phyloP scores from a whole-genome alignment of 129 eudicot genomes.

The Centella asiatica region DNA sequence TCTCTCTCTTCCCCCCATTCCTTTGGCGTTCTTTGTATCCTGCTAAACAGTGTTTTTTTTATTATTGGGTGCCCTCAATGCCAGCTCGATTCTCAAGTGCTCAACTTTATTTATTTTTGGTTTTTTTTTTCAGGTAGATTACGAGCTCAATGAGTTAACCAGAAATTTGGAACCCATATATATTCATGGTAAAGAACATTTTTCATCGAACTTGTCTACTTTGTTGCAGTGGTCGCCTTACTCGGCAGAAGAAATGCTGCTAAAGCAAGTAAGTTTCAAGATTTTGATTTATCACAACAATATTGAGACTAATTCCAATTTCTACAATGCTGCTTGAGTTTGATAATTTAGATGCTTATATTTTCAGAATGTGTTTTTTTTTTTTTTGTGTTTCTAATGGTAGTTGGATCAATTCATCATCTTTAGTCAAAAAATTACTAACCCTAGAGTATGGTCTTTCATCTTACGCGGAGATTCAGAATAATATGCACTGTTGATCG shows the following conservation, averaged over 20 bases:
- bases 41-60: not conserved
- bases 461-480: too few species aligned
- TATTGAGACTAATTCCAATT: not conserved
- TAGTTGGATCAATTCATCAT: not conserved
- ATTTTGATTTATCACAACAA: not conserved
- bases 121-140: slow-evolving; percentile 51
- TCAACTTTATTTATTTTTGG: too few species aligned
- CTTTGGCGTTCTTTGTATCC: too few species aligned
- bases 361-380: too few species aligned
- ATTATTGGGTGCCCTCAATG: not conserved
- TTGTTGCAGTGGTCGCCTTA: slow-evolving; percentile 89
- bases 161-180: slow-evolving; percentile 32
- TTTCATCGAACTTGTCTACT: slow-evolving; percentile 38
- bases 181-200: slow-evolving; percentile 25
- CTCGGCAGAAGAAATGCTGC: slow-evolving; percentile 54
- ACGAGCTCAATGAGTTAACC: slow-evolving; percentile 37
- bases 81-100: not conserved
- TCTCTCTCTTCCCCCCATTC: too few species aligned
- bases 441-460: too few species aligned
- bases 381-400: too few species aligned
- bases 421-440: not conserved
- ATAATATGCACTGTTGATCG: too few species aligned
- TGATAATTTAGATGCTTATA: not conserved
- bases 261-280: slow-evolving; percentile 49
- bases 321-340: not conserved